phyloP scores from a whole-genome alignment of 1,284 basidiomycete genomes.

The Sparassis latifolia region DNA sequence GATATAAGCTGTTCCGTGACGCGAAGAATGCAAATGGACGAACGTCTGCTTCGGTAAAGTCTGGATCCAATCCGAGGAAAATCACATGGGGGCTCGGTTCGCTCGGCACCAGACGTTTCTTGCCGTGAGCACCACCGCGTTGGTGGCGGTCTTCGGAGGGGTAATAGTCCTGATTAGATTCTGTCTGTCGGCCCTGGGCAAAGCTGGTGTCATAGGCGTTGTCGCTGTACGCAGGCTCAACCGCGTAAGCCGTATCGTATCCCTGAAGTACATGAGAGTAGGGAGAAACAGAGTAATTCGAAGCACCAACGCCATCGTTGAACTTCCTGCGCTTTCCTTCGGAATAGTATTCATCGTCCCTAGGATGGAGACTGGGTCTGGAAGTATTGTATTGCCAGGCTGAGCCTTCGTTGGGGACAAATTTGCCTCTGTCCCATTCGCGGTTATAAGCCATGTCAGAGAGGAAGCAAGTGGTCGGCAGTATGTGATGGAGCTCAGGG shows the following conservation, averaged over 20 bases:
- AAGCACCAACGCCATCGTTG: constrained; percentile 57
- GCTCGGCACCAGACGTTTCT: constrained; percentile 70
- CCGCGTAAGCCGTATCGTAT: constrained; percentile 37
- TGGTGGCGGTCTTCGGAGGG: constrained; percentile 31
- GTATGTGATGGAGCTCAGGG: constrained; percentile 5
- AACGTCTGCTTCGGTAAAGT: constrained; percentile 87
- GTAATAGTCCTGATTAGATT: constrained; percentile 38
- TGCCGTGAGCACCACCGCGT: constrained; percentile 39
- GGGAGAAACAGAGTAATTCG: not conserved
- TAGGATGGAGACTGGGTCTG: constrained; percentile 36
- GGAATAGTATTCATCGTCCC: constrained; percentile 62
- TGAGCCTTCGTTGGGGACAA: constrained; percentile 16
- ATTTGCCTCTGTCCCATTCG: constrained; percentile 76
- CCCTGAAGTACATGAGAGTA: constrained; percentile 27
- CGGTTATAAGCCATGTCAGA: constrained; percentile 64
- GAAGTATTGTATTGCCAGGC: constrained; percentile 36
- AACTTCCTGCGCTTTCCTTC: constrained; percentile 74
- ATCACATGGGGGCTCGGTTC: constrained; percentile 86
- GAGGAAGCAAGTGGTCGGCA: constrained; percentile 13
- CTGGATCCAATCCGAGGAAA: constrained; percentile 84
- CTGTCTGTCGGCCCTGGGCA: constrained; percentile 21
- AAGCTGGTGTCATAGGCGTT: constrained; percentile 29
- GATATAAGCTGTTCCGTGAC: constrained; percentile 9
- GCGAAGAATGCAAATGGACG: constrained; percentile 26
- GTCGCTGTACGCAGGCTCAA: constrained; percentile 37